Evolutionary conservation across 225 moss, liverwort and hornwort species (phyloP).

Genomic region (Asterella californica): DNA sequence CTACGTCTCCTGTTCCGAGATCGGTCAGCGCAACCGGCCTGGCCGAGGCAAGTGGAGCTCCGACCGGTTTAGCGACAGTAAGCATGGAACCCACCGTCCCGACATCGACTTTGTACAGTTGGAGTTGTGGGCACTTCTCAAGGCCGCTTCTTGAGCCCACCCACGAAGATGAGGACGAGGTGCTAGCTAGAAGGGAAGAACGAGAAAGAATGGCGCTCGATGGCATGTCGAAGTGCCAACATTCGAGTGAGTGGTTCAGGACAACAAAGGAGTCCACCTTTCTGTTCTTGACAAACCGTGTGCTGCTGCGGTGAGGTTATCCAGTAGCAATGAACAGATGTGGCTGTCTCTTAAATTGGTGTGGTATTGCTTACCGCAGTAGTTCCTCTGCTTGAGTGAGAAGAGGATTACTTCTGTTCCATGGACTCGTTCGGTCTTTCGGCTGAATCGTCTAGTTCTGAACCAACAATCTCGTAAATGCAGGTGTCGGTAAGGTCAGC

Average conservation of each 20-base stretch:
- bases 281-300: conserved; percentile 23
- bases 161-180: conserved; percentile 81
- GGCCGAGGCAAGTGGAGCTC: conserved; percentile 54
- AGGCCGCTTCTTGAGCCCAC: conserved; percentile 72
- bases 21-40: conserved; percentile 52
- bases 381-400: not conserved
- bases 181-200: conserved; percentile 67
- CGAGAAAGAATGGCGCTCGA: conserved; percentile 71
- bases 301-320: conserved; percentile 27
- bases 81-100: conserved; percentile 55
- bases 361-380: not conserved
- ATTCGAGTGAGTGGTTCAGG: conserved; percentile 67
- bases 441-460: not conserved
- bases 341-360: not conserved
- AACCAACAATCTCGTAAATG: not conserved
- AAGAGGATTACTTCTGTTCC: not conserved
- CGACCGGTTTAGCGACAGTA: conserved; percentile 55
- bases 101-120: conserved; percentile 71
- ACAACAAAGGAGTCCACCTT: conserved; percentile 23
- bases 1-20: conserved; percentile 57
- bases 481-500: conserved; percentile 74
- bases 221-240: conserved; percentile 74
- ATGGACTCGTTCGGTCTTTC: not conserved
- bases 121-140: conserved; percentile 94
- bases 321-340: not conserved